Percentiles rank a stretch among this genome's conserved stretches.
These are phyloP conservation scores for Candida krabiensis DNA, from an alignment of 805 yeast genomes.

Conservation along the genomic window DNA sequence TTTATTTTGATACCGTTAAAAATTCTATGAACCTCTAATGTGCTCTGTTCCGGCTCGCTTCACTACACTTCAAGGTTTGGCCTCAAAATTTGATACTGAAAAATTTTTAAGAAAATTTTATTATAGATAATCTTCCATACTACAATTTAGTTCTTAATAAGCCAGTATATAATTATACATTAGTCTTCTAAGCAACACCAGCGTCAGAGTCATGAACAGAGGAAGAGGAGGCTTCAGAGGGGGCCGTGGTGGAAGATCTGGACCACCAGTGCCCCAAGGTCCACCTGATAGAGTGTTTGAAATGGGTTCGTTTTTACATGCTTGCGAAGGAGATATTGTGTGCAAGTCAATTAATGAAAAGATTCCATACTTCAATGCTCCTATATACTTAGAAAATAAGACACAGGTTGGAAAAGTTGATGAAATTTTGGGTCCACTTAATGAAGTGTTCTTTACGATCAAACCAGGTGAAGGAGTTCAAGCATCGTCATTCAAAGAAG, in stretches of 20 bases:
- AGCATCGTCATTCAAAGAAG: conserved; percentile 88
- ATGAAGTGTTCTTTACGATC: conserved; percentile 96
- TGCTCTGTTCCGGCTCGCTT: too few species aligned
- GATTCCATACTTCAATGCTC: conserved; percentile 98
- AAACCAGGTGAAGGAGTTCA: conserved; percentile 96
- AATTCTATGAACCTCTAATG: too few species aligned
- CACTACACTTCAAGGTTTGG: too few species aligned
- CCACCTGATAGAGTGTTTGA: conserved; percentile 95
- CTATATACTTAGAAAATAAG: conserved; percentile 94
- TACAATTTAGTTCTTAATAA: too few species aligned
- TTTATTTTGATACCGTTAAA: too few species aligned
- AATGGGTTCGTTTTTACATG: conserved; percentile 89
- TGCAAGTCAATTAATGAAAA: conserved; percentile 93
- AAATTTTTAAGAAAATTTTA: neutral
- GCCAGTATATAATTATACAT: conserved; percentile 1
- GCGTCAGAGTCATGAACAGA: conserved; percentile 63
- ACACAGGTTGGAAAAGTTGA: conserved; percentile 96
- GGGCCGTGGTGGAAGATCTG: conserved; percentile 70
- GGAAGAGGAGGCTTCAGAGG: conserved; percentile 64
- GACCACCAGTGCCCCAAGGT: conserved; percentile 78
- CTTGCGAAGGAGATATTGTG: conserved; percentile 96
- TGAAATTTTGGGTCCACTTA: conserved; percentile 95
- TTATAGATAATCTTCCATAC: too few species aligned
- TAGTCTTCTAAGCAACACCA: neutral
- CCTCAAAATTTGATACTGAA: too few species aligned